These are phyloP conservation scores for Aspergillus cristatus DNA, from an alignment of 495 filamentous ascomycete genomes.

Conservation along the genomic window DNA sequence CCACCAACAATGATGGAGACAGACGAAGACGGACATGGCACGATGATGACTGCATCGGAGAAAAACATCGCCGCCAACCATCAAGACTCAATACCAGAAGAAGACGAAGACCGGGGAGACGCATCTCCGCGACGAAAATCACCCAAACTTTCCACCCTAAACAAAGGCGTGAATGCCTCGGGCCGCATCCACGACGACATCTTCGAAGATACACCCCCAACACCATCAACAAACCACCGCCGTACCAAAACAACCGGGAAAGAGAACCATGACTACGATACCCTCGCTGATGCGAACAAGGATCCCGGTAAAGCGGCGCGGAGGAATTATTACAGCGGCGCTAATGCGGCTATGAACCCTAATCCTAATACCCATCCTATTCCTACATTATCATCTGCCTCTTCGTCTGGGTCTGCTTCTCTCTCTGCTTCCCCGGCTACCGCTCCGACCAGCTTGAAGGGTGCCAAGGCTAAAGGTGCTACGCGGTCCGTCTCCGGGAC, in stretches of 20 bases:
- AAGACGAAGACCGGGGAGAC: slow-evolving; percentile 1
- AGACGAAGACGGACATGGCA: slow-evolving; percentile 7
- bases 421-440: neutral
- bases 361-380: slow-evolving; percentile 4
- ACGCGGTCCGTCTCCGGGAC: slow-evolving; percentile 15
- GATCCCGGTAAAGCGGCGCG: too few relatives aligned
- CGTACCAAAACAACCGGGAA: slow-evolving; percentile 23
- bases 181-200: slow-evolving; percentile 27
- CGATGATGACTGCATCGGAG: slow-evolving; percentile 28
- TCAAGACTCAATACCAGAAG: too few relatives aligned
- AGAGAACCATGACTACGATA: slow-evolving; percentile 19
- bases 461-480: too few relatives aligned
- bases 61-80: slow-evolving; percentile 35
- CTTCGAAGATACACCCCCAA: slow-evolving; percentile 26
- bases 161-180: slow-evolving; percentile 16
- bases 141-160: slow-evolving; percentile 21
- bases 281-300: too few relatives aligned
- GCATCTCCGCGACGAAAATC: slow-evolving; percentile 20
- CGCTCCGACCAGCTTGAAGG: slow-evolving; percentile 4
- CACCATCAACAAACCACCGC: slow-evolving; percentile 10
- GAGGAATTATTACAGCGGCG: too few relatives aligned
- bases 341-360: too few relatives aligned
- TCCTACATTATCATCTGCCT: slow-evolving; percentile 1
- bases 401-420: too few relatives aligned
- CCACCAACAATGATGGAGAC: slow-evolving; percentile 3